Percentiles rank a stretch among this genome's conserved stretches.
phyloP scores from a whole-genome alignment of 176 grass and related monocot genomes.

The Oropetium thomaeum region DNA sequence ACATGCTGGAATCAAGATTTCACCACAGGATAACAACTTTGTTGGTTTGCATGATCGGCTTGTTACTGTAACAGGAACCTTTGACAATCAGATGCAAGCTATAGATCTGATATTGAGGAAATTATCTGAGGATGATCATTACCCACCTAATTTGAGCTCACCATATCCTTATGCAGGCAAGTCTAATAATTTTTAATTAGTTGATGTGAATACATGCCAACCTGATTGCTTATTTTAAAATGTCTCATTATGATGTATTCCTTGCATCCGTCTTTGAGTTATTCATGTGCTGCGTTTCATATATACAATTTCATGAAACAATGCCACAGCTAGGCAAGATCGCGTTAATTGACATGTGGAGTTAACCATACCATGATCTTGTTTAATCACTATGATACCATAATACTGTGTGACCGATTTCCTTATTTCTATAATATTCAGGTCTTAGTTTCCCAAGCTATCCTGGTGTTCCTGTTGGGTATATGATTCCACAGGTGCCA shows the following conservation, averaged over 20 bases:
- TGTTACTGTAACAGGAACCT: conserved; percentile 83
- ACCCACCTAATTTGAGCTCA: conserved; percentile 78
- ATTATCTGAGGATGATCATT: conserved; percentile 83
- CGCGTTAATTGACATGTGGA: neutral
- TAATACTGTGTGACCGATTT: neutral
- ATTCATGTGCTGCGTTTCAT: neutral
- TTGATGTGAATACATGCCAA: neutral
- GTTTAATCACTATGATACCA: neutral
- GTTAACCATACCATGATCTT: neutral
- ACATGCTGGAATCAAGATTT: conserved; percentile 94
- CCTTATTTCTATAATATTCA: conserved; percentile 24
- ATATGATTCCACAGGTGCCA: conserved; percentile 73
- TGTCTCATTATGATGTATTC: neutral
- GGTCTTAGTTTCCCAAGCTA: conserved; percentile 58
- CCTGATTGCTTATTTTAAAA: neutral
- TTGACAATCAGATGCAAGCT: conserved; percentile 82
- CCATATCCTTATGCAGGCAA: conserved; percentile 93
- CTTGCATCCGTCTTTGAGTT: neutral
- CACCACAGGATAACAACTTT: conserved; percentile 90
- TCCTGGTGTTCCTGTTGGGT: conserved; percentile 75
- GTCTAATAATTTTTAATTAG: conserved; percentile 9
- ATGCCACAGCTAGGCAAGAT: neutral
- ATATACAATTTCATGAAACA: neutral
- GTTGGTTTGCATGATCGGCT: conserved; percentile 93
- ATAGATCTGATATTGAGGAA: conserved; percentile 85